phyloP scores from a whole-genome alignment of 2,329 filamentous ascomycete species.

The Kalmusia sp. region DNA sequence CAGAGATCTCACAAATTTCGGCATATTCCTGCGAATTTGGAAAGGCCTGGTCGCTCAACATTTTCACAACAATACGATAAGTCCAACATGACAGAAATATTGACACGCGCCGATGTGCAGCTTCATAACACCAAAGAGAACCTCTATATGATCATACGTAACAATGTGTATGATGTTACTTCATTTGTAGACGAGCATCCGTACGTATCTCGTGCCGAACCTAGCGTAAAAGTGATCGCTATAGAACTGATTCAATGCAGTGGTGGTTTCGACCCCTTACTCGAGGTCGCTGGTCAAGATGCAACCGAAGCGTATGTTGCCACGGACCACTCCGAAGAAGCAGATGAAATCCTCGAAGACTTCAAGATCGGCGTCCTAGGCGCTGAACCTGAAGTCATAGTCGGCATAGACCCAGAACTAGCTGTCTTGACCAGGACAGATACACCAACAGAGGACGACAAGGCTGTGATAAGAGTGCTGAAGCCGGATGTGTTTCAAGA shows the following conservation, averaged over 20 bases:
- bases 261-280: not conserved
- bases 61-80: not conserved
- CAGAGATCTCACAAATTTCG: not conserved
- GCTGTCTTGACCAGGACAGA: not conserved
- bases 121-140: not conserved
- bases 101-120: not conserved
- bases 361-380: not conserved
- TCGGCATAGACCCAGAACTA: not conserved
- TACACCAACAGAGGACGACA: not conserved
- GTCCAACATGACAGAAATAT: not conserved
- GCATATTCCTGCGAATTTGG: too few relatives aligned
- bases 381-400: not conserved
- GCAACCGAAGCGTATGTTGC: not conserved
- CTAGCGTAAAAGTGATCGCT: not conserved
- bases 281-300: not conserved
- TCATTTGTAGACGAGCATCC: not conserved
- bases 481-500: constrained; percentile 89
- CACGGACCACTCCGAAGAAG: not conserved
- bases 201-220: not conserved
- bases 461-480: constrained; percentile 62
- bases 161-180: not conserved
- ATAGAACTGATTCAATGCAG: not conserved
- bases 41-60: too few relatives aligned
- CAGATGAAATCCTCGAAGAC: not conserved
- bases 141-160: not conserved